phyloP scores from a whole-genome alignment of 805 yeast species.

The Pichia exigua region DNA sequence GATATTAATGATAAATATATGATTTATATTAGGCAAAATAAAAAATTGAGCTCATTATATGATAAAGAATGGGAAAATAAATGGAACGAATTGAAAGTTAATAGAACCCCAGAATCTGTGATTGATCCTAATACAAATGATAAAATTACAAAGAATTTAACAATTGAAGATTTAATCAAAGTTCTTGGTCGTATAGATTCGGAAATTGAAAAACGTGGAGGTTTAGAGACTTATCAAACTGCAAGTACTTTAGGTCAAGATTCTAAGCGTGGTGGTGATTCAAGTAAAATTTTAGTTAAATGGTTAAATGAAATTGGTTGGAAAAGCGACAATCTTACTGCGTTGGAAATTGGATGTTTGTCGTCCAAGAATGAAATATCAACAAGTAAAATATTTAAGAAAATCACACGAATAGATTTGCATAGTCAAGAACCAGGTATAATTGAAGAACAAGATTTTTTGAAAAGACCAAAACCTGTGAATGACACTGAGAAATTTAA shows the following conservation, averaged over 20 bases:
- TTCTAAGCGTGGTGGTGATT: slow-evolving; percentile 78
- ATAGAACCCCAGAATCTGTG: slow-evolving; percentile 17
- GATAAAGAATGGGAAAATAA: slow-evolving; percentile 6
- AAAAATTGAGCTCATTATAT: slow-evolving; percentile 8
- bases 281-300: slow-evolving; percentile 70
- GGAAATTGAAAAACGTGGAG: slow-evolving; percentile 63
- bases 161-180: slow-evolving; percentile 14
- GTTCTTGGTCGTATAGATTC: slow-evolving; percentile 49
- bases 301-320: slow-evolving; percentile 40
- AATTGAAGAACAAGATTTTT: slow-evolving; percentile 74
- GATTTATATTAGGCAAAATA: slow-evolving; percentile 9
- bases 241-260: slow-evolving; percentile 87
- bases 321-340: slow-evolving; percentile 19
- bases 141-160: not conserved
- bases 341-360: slow-evolving; percentile 82
- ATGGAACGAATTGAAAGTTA: slow-evolving; percentile 16
- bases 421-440: slow-evolving; percentile 63
- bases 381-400: slow-evolving; percentile 42
- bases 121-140: slow-evolving; percentile 3
- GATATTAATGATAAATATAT: slow-evolving; percentile 11
- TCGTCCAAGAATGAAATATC: slow-evolving; percentile 63
- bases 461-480: slow-evolving; percentile 60
- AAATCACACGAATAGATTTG: slow-evolving; percentile 63
- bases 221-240: slow-evolving; percentile 67
- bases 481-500: slow-evolving; percentile 42